Evolutionary conservation across 108 stramenopile genomes (phyloP), one percentile per base, ranked within the genome.

Genomic region (Cyclotella kingstonii): DNA sequence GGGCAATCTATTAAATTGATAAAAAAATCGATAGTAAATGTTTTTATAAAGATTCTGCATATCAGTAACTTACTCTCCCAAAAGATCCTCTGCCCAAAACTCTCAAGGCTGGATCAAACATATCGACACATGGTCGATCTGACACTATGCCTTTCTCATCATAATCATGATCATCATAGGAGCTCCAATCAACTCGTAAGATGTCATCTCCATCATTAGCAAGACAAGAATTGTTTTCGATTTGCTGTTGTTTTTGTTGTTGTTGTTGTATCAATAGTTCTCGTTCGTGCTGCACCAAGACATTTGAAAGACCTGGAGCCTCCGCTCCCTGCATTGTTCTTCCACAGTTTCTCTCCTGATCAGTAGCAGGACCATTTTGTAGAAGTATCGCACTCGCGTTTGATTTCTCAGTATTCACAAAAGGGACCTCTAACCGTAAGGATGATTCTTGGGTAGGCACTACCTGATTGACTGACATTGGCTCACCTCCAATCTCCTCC

Each of bases 11-110:
- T 14, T 25, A 11, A 30, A 25, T 26, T 27, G 25, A 8, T 18
- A 15, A 27, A 31, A 57, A 42, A 31, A 22, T 18, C 22, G 19
- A 30, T 19, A 27, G 61, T 29, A 27, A 41, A n/a, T n/a, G n/a
- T n/a, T n/a, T n/a, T n/a, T n/a, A n/a, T 3, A 57, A 45, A 4
- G 12, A 29, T 2, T 29, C n/a, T 19, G 29, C 4, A 23, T 3
- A 18, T 33, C 22, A 9, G 34, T 0, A 23, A 43, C 83, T 66
- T 63, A 93, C 94, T 81, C 90, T 94, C 47, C 93, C 93, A 79
- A 94, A 94, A 4, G 85, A 86, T 30, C 93, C 93, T 43, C 90
- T 85, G n/a, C 93, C 93, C 29, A 94, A 73, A 30, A 96, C 95
- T 21, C 91, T 77, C 34, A 96, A 52, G 2, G 90, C 71, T 9